Percentiles rank a stretch among this genome's conserved stretches.
phyloP scores from a whole-genome alignment of 2,329 filamentous ascomycete genomes.

The Albifimbria verrucaria region DNA sequence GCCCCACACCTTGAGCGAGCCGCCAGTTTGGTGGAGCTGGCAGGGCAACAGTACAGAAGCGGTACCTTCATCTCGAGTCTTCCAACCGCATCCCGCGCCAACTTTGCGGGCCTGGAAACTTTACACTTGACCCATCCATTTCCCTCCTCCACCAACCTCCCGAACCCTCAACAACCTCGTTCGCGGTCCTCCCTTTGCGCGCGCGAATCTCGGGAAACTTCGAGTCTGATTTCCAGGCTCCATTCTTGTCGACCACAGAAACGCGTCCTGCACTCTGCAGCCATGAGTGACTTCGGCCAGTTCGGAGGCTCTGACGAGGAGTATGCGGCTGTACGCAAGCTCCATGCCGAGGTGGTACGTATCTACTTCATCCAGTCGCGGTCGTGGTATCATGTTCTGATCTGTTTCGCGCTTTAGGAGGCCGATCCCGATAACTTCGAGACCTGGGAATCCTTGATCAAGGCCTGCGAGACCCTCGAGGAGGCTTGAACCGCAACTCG shows the following conservation, averaged over 20 bases:
- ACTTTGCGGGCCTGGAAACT: neutral
- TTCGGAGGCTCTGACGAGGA: conserved; percentile 77
- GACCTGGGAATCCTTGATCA: conserved; percentile 88
- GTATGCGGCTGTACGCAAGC: conserved; percentile 75
- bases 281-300: conserved; percentile 68
- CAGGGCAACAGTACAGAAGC: neutral
- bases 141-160: neutral
- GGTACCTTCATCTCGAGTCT: neutral
- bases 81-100: neutral
- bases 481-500: conserved; percentile 93
- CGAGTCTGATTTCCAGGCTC: neutral
- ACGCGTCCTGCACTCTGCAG: conserved; percentile 10
- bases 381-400: neutral
- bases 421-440: conserved; percentile 87
- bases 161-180: neutral
- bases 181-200: neutral
- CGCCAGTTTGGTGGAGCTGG: neutral
- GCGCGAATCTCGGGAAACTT: neutral
- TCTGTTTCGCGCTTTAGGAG: conserved; percentile 38
- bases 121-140: neutral
- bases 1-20: neutral
- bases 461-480: conserved; percentile 78
- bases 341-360: conserved; percentile 71
- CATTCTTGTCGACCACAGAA: conserved; percentile 8
- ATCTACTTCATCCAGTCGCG: neutral